Percentiles rank a stretch among this genome's conserved stretches.
Evolutionary conservation across 2,329 filamentous ascomycete genomes (phyloP).

Genomic region (Passalora sequoiae): DNA sequence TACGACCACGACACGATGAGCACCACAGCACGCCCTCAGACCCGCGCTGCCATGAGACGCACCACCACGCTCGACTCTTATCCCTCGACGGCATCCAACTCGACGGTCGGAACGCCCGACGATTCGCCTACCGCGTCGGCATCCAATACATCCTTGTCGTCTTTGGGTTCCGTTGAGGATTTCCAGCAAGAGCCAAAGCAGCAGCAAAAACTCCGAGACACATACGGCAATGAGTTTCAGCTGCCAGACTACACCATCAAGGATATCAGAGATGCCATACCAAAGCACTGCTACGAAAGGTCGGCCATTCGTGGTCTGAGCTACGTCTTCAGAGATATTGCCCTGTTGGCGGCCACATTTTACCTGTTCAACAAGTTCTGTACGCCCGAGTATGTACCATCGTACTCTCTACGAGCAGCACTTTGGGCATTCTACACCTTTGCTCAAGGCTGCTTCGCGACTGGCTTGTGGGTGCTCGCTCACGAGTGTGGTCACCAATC

Average conservation of each 20-base stretch:
- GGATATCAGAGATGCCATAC: conserved; percentile 93
- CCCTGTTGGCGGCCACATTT: conserved; percentile 69
- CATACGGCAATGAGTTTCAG: conserved; percentile 90
- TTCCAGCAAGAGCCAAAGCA: conserved; percentile 45
- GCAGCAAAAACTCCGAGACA: conserved; percentile 67
- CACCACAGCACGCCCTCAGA: conserved; percentile 51
- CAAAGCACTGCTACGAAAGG: conserved; percentile 92
- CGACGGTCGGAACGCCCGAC: conserved; percentile 50
- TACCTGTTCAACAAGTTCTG: conserved; percentile 84
- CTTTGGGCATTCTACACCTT: conserved; percentile 68
- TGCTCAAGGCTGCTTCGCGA: conserved; percentile 86
- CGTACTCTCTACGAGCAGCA: conserved; percentile 57
- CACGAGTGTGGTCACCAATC: conserved; percentile 98
- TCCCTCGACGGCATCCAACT: conserved; percentile 50
- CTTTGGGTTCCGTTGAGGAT: conserved; percentile 64
- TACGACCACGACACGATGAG: conserved; percentile 36
- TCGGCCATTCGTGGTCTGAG: conserved; percentile 67
- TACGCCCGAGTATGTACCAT: conserved; percentile 77
- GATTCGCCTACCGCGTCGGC: conserved; percentile 60
- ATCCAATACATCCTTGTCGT: conserved; percentile 89
- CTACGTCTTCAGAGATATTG: conserved; percentile 81
- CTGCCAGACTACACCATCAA: conserved; percentile 96
- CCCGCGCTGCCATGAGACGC: conserved; percentile 40
- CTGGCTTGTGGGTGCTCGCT: conserved; percentile 90
- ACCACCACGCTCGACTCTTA: conserved; percentile 48